Percentiles rank a stretch among this genome's conserved stretches.
Conservation (phyloP, 2,329 filamentous ascomycete species). For the Cercospora sp. region DNA sequence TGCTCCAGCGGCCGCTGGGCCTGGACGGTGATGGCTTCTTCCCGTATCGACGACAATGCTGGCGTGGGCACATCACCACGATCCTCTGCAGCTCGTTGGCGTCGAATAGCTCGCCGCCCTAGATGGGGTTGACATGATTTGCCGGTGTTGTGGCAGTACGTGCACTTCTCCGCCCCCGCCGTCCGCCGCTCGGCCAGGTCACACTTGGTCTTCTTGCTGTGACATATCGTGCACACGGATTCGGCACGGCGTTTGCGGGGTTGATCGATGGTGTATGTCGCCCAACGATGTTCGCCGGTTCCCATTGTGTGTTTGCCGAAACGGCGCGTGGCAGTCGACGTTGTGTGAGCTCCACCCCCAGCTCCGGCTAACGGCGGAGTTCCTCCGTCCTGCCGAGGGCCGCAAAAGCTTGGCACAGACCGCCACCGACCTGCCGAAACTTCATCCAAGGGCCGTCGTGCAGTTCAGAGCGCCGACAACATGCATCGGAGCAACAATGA, state of each 20-base stretch:
- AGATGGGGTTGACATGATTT: not conserved
- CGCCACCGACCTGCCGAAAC: too few species aligned
- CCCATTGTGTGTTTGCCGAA: not conserved
- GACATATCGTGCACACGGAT: constrained; percentile 12
- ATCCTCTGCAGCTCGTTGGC: not conserved
- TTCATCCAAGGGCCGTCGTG: not conserved
- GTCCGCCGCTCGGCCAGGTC: constrained; percentile 11
- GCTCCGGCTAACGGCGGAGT: not conserved
- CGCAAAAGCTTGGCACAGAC: not conserved
- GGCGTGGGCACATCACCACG: not conserved
- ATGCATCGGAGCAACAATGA: not conserved
- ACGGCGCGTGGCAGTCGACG: not conserved
- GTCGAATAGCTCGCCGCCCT: not conserved
- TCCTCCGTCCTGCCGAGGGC: not conserved
- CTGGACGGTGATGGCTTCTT: not conserved
- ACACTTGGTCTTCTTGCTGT: constrained; percentile 17
- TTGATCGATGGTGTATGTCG: constrained; percentile 7
- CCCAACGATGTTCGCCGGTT: not conserved
- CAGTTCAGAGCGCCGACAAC: not conserved
- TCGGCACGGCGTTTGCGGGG: constrained; percentile 17
- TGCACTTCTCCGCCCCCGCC: constrained; percentile 6
- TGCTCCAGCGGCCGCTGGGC: not conserved
- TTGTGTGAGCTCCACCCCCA: not conserved
- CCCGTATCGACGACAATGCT: not conserved
- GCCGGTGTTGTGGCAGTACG: constrained; percentile 11